These are phyloP conservation scores for Ganoderma sinense DNA, from an alignment of 1,284 basidiomycete genomes.

Conservation along the genomic window DNA sequence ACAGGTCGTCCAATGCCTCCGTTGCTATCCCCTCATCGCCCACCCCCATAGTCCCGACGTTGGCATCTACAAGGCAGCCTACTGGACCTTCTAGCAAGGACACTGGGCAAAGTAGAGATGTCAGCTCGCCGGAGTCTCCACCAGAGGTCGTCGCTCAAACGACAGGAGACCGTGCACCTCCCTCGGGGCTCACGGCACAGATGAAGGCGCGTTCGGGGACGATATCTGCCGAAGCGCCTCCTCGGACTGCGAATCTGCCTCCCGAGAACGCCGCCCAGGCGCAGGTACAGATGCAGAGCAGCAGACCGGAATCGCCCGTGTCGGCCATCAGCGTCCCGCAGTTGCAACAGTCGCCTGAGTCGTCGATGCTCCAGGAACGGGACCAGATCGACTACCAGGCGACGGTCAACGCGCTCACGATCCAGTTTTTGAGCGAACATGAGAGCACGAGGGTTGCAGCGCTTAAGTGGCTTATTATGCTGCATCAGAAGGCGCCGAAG, in stretches of 20 bases:
- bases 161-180: constrained; percentile 23
- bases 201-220: constrained; percentile 35
- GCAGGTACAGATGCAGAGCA: constrained; percentile 29
- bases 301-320: constrained; percentile 44
- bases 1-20: constrained; percentile 43
- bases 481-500: constrained; percentile 96
- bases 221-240: constrained; percentile 26
- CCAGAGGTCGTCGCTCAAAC: constrained; percentile 25
- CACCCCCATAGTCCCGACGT: constrained; percentile 48
- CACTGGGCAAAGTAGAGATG: constrained; percentile 45
- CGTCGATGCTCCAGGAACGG: constrained; percentile 46
- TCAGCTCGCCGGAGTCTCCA: constrained; percentile 52
- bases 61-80: constrained; percentile 55
- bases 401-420: constrained; percentile 91
- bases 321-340: constrained; percentile 42
- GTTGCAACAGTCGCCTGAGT: constrained; percentile 45
- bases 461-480: constrained; percentile 98
- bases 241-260: constrained; percentile 18
- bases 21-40: constrained; percentile 56
- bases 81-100: constrained; percentile 44
- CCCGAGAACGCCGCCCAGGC: constrained; percentile 21
- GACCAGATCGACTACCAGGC: constrained; percentile 93
- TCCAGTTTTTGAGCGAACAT: constrained; percentile 95
- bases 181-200: constrained; percentile 38
- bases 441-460: constrained; percentile 97